These are phyloP conservation scores for Penicillium hesseltinei DNA, from an alignment of 2,329 filamentous ascomycete species.

Conservation along the genomic window DNA sequence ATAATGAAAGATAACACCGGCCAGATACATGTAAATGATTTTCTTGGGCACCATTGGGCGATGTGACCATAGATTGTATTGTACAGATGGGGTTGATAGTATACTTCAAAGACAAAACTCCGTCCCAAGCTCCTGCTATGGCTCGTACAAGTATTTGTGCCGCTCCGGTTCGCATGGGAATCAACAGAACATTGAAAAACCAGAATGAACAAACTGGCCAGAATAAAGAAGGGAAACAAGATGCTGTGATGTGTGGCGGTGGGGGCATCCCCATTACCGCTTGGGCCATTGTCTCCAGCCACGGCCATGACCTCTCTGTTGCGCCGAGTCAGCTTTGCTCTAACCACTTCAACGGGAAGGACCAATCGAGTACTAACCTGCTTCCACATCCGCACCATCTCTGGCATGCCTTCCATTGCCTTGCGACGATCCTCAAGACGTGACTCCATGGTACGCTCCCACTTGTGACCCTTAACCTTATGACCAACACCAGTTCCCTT, in stretches of 20 bases:
- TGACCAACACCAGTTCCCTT: slow-evolving; percentile 92
- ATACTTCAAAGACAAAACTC: slow-evolving; percentile 22
- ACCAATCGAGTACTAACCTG: slow-evolving; percentile 58
- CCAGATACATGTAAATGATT: neutral
- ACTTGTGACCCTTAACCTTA: slow-evolving; percentile 89
- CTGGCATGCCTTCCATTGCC: slow-evolving; percentile 93
- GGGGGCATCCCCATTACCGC: slow-evolving; percentile 28
- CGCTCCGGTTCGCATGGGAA: slow-evolving; percentile 5
- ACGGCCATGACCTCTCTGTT: slow-evolving; percentile 66
- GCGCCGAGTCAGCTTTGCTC: slow-evolving; percentile 34
- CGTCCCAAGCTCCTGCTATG: slow-evolving; percentile 24
- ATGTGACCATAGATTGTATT: slow-evolving; percentile 17
- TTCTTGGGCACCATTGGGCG: slow-evolving; percentile 7
- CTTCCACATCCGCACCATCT: slow-evolving; percentile 90
- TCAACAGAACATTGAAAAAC: slow-evolving; percentile 8
- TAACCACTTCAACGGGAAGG: neutral
- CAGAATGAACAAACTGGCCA: slow-evolving; percentile 7
- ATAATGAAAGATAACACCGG: neutral
- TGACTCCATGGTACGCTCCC: slow-evolving; percentile 81
- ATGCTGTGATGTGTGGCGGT: neutral
- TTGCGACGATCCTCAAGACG: slow-evolving; percentile 84
- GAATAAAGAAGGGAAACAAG: slow-evolving; percentile 19
- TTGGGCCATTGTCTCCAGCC: slow-evolving; percentile 75
- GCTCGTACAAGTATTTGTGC: slow-evolving; percentile 21
- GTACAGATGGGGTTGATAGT: slow-evolving; percentile 21